Conservation (phyloP, 352 stramenopile species). For the Phytophthora multivora region DNA sequence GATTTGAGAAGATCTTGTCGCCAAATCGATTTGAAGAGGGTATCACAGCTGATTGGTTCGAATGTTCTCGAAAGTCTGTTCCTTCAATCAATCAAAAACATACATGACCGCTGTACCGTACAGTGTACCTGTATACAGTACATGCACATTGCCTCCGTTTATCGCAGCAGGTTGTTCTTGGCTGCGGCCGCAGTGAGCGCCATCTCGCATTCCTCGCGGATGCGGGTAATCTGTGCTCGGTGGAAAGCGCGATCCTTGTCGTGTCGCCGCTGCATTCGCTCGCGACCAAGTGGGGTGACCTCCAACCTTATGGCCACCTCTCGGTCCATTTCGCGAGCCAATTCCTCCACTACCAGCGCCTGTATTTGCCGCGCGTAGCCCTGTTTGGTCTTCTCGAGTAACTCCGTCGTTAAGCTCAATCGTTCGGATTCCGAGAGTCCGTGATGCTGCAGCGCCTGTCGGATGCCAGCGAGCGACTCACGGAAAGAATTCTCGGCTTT, state of each 20-base stretch:
- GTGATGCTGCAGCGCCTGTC: slow-evolving; percentile 48
- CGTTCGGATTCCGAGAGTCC: slow-evolving; percentile 42
- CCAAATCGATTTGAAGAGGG: slow-evolving; percentile 15
- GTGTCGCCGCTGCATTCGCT: slow-evolving; percentile 59
- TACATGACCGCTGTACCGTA: too few relatives aligned
- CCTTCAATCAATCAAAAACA: too few relatives aligned
- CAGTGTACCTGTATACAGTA: too few relatives aligned
- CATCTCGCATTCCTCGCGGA: slow-evolving; percentile 70
- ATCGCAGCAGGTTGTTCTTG: slow-evolving; percentile 79
- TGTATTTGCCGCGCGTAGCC: slow-evolving; percentile 62
- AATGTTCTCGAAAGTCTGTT: slow-evolving; percentile 55
- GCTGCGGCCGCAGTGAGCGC: slow-evolving; percentile 62
- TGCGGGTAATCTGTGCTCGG: slow-evolving; percentile 63
- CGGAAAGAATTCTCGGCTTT: slow-evolving; percentile 54
- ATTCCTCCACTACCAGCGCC: slow-evolving; percentile 57
- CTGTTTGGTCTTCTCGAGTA: slow-evolving; percentile 72
- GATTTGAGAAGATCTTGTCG: slow-evolving; percentile 17
- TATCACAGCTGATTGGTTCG: slow-evolving; percentile 18
- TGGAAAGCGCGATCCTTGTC: slow-evolving; percentile 58
- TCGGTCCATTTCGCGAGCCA: slow-evolving; percentile 65
- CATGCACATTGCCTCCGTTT: neutral
- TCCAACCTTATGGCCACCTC: slow-evolving; percentile 62
- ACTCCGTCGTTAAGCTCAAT: slow-evolving; percentile 46
- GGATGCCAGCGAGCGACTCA: slow-evolving; percentile 56
- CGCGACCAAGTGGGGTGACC: slow-evolving; percentile 37